Evolutionary conservation across 2,329 filamentous ascomycete genomes (phyloP).

Genomic region (Colletotrichum sp.): DNA sequence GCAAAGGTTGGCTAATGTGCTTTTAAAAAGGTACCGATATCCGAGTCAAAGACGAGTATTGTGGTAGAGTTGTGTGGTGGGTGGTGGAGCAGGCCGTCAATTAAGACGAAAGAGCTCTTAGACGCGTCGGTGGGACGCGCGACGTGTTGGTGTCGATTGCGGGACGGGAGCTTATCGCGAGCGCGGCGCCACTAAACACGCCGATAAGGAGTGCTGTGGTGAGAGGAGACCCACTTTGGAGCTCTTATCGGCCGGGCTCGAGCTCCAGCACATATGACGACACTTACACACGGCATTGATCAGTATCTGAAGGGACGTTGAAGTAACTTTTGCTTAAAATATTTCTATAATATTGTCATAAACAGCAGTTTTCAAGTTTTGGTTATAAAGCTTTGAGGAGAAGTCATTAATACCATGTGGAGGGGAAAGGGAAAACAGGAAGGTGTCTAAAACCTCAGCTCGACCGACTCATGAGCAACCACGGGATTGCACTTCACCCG

Average conservation of each 20-base stretch:
- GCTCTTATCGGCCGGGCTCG: neutral
- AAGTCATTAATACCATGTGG: accelerated
- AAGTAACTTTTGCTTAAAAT: neutral
- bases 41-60: conserved; percentile 15
- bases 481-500: neutral
- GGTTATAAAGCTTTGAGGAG: no score
- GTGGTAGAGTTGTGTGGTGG: neutral
- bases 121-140: conserved; percentile 15
- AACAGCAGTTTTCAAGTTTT: neutral
- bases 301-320: neutral
- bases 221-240: neutral
- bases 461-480: neutral
- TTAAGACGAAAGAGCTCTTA: conserved; percentile 13
- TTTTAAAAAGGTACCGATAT: neutral
- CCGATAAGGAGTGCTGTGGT: conserved; percentile 3
- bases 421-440: neutral
- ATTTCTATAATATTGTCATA: neutral
- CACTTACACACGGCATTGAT: neutral
- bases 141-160: conserved; percentile 13
- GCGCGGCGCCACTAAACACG: conserved; percentile 12
- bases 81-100: conserved; percentile 10
- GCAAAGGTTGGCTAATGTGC: neutral
- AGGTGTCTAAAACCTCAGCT: neutral
- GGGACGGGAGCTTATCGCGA: conserved; percentile 14
- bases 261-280: neutral